Evolutionary conservation across 1,284 basidiomycete genomes (phyloP).

Genomic region (Ceratobasidium sp.): DNA sequence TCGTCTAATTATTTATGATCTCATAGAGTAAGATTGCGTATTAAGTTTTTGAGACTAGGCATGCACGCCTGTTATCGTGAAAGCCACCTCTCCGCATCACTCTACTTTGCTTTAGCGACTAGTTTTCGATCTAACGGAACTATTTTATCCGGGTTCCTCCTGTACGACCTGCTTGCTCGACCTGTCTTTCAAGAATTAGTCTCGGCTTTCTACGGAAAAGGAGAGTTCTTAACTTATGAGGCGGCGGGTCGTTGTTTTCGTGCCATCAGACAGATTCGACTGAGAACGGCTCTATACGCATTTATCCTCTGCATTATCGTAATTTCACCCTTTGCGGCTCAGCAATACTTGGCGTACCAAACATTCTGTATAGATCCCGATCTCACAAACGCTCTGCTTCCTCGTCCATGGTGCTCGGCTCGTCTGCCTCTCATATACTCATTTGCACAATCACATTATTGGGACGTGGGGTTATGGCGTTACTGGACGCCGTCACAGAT

Average conservation of each 20-base stretch:
- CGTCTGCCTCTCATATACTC: conserved; percentile 80
- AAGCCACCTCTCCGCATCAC: conserved; percentile 68
- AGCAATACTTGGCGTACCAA: conserved; percentile 77
- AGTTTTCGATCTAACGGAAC: conserved; percentile 87
- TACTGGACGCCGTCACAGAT: conserved; percentile 90
- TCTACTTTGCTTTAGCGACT: conserved; percentile 76
- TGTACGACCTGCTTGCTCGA: conserved; percentile 75
- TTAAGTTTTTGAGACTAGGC: conserved; percentile 55
- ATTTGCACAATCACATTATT: conserved; percentile 89
- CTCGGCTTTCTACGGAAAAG: neutral
- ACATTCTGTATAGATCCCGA: conserved; percentile 69
- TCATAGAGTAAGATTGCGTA: too few species aligned
- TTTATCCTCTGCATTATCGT: conserved; percentile 64
- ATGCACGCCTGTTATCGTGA: conserved; percentile 71
- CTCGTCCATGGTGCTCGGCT: conserved; percentile 75
- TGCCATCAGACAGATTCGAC: conserved; percentile 33
- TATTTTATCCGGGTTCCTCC: conserved; percentile 78
- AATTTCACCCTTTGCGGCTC: conserved; percentile 75
- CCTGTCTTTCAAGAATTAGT: conserved; percentile 61
- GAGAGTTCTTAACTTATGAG: neutral
- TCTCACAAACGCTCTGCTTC: neutral
- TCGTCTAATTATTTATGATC: conserved; percentile 49
- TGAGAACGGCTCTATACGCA: conserved; percentile 58
- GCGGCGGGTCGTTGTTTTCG: neutral
- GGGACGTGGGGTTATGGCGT: conserved; percentile 86